Evolutionary conservation across 768 basidiomycete species (phyloP), one percentile per base, ranked within the genome.

Genomic region (Cubamyces lactineus): DNA sequence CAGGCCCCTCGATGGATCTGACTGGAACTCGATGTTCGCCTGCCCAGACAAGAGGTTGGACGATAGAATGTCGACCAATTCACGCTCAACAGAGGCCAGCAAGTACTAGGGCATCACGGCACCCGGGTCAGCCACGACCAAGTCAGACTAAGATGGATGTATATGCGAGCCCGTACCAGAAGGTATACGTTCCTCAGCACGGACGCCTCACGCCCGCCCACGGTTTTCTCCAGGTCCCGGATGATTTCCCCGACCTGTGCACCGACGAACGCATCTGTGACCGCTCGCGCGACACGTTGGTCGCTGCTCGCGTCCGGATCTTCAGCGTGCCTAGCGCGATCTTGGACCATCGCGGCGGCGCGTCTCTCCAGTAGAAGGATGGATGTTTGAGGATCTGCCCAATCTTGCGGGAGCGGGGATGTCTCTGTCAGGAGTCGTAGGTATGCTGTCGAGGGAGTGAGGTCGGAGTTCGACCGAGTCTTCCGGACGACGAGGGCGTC

Each of bases 211-310:
- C 52, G 61, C 8, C 50, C 57, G 1, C 65, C 53, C 1, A 74
- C 26, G 28, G 47, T 28, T 1, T 24, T 34, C 7, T 43, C 54
- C 13, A 85, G 66, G 5, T 64, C 68, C 0, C 72, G 66, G 21
- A 87, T 76, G 64, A 86, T 80, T 24, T 78, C 76, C 13, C 78
- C 79, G 1, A 89, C 82, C 66, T 81, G 80, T 3, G 69, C 74
- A 1, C 83, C 89, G 5, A 91, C 78, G 61, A 88, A 91, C 0
- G 89, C 87, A 58, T 92, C 89, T 0, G 84, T 84, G 3, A 88
- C 79, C 0, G 86, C 89, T 61, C 79, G 83, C 0, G 87, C 79
- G 0, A 88, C 81, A 13, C 86, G 79, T 42, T 84, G 83, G 56
- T 82, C 80, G 4, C 79, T 79, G 54, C 79, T 83, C 0, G 87